Evolutionary conservation across 1,284 basidiomycete species (phyloP), one percentile per base, ranked within the genome.

Genomic region (Fomitopsis schrenkii): DNA sequence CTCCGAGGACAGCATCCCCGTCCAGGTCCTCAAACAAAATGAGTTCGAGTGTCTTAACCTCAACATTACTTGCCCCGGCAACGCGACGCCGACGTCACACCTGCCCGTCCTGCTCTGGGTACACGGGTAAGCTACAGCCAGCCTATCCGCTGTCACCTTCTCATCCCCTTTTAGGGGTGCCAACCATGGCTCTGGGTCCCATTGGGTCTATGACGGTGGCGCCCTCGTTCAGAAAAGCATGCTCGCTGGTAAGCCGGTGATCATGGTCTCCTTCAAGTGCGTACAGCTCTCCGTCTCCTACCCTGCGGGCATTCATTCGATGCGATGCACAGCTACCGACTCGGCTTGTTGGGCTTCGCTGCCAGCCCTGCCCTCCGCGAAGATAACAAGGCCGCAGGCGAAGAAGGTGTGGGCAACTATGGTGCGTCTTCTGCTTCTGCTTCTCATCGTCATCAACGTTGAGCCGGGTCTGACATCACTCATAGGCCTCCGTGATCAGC

Each of bases 91-190:
- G 4, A 74, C 75, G 46, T 85, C 86, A 36, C 77, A 76, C 44
- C 65, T 87, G 14, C 89, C 90, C 7, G 88, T 91, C 63, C 90
- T 91, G 88, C 71, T 91, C 46, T 91, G 88, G 89, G 77, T 91
- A 19, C 89, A 91, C 72, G 89, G 90, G 89, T 91, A 66, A 12
- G 61, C 45, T 2, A 58, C 36, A 62, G 26, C 14, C 41, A 46
- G 35, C 61, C 8, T 63, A 55, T 59, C 53, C 57, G 50, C 26
- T 55, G 50, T 59, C 52, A 42, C 57, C 19, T 66, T 46, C 67
- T 63, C 58, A 56, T 56, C 38, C 57, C 12, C 14, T 9, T 26
- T 19, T 66, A 91, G 88, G 26, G 89, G 90, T 48, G 85, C 83
- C 10, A 83, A 88, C 69, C 77, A 83, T 66, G 90, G 90, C 22